A percentile compares a stretch with the other conserved stretches of the same genome.
These are phyloP conservation scores for Wickerhamiella spandovensis DNA, from an alignment of 805 yeast genomes.

Conservation along the genomic window DNA sequence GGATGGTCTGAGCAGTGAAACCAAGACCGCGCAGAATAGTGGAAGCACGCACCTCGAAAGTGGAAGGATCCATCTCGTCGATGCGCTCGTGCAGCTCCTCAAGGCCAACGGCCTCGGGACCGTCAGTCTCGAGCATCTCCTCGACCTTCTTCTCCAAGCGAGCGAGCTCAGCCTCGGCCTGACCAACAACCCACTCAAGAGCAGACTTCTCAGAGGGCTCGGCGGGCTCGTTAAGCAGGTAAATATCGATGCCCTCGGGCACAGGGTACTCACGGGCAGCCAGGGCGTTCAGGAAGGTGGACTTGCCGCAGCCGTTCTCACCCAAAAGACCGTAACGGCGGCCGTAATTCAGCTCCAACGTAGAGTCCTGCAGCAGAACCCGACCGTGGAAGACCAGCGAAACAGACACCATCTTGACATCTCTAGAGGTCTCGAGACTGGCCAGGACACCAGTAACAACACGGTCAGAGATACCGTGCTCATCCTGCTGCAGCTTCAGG, in stretches of 20 bases:
- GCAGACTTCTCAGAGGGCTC: slow-evolving; percentile 87
- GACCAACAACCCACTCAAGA: slow-evolving; percentile 89
- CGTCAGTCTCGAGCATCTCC: slow-evolving; percentile 75
- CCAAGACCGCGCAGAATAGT: slow-evolving; percentile 94
- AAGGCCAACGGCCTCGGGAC: slow-evolving; percentile 79
- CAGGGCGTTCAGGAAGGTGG: slow-evolving; percentile 81
- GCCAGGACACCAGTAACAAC: slow-evolving; percentile 95
- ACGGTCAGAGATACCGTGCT: slow-evolving; percentile 90
- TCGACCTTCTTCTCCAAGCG: slow-evolving; percentile 85
- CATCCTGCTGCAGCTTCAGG: slow-evolving; percentile 85
- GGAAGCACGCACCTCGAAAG: slow-evolving; percentile 95
- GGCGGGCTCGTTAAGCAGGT: slow-evolving; percentile 94
- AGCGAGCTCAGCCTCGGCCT: slow-evolving; percentile 87
- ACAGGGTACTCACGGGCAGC: slow-evolving; percentile 95
- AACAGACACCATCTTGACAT: slow-evolving; percentile 79
- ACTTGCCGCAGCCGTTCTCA: slow-evolving; percentile 98
- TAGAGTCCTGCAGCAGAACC: slow-evolving; percentile 85
- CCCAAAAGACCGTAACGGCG: slow-evolving; percentile 96
- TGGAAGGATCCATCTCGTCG: slow-evolving; percentile 89
- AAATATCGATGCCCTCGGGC: slow-evolving; percentile 83
- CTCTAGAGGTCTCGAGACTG: slow-evolving; percentile 80
- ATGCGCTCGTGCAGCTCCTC: slow-evolving; percentile 90
- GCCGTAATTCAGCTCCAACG: slow-evolving; percentile 87
- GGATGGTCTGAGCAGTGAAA: slow-evolving; percentile 73
- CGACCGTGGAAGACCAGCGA: slow-evolving; percentile 95